Evolutionary conservation across 2,329 filamentous ascomycete genomes (phyloP).

Genomic region (Pyricularia pennisetigena): DNA sequence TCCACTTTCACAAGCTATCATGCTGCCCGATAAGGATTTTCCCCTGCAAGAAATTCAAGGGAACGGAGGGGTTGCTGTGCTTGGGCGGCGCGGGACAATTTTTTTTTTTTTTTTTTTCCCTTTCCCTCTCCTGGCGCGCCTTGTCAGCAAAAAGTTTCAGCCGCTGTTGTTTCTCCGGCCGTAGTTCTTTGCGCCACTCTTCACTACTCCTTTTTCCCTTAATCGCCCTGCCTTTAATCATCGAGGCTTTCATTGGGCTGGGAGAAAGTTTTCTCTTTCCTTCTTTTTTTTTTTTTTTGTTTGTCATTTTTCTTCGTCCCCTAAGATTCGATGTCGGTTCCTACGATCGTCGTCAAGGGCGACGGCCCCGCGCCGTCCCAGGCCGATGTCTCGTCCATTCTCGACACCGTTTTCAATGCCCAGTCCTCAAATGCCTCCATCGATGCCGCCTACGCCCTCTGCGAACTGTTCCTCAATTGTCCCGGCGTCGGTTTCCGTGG

Average conservation of each 20-base stretch:
- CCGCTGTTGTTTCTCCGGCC: constrained; percentile 2
- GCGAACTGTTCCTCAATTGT: constrained; percentile 45
- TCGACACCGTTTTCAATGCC: constrained; percentile 60
- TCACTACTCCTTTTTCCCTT: neutral
- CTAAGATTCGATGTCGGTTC: constrained; percentile 11
- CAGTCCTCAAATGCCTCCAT: constrained; percentile 60
- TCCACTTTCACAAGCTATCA: neutral
- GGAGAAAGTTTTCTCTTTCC: neutral
- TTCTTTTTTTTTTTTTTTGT: constrained; percentile 1
- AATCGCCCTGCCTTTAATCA: neutral
- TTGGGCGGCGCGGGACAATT: neutral
- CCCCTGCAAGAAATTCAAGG: neutral
- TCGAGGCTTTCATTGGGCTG: neutral
- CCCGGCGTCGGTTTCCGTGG: constrained; percentile 38
- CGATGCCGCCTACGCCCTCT: constrained; percentile 52
- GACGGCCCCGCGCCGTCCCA: constrained; percentile 45
- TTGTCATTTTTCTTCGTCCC: neutral
- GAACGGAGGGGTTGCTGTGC: neutral
- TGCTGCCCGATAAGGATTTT: neutral
- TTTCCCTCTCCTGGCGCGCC: neutral
- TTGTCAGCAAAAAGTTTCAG: constrained; percentile 4
- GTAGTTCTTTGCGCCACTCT: neutral
- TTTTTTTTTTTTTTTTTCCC: neutral
- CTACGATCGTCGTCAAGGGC: constrained; percentile 13
- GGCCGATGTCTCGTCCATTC: constrained; percentile 54